Evolutionary conservation across 2,329 filamentous ascomycete species (phyloP), one percentile per base, ranked within the genome.

Genomic region (Hirsutella thompsonii): DNA sequence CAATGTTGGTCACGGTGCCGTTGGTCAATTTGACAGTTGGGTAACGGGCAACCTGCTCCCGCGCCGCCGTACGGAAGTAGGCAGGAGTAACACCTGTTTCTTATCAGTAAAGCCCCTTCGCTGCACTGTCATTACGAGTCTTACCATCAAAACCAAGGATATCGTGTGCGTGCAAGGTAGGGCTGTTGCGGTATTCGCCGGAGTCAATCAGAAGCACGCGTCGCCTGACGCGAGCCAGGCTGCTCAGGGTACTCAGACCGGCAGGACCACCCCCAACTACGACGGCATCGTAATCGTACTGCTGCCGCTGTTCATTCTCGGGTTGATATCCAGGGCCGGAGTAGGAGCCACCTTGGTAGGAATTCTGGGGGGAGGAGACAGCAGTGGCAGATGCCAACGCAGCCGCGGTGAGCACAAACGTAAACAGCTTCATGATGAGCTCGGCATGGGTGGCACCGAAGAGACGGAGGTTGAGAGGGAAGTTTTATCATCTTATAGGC

Each of bases 91-190:
- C 66, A 11, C 73, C 73, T 33, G 11, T 4, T 3, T 16, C 2
- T 16, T 4, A n/a, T 14, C 32, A 5, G 32, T 16, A 33, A 33
- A 4, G 20, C 14, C n/a, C n/a, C 30, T 5, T 32, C 13, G 5
- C 30, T 32, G 11, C 5, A 32, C 8, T 16, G n/a, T 16, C 5
- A 16, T 16, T 14, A 18, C 6, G 6, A 18, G 34, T 8, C 52
- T 46, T 50, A 76, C 75, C 75, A 39, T 79, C 75, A 42, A 67
- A 72, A 3, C 74, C 74, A 21, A 77, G 60, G 0, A 79, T 69
- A 51, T 79, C 76, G 54, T 80, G 76, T 64, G 78, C 71, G 46
- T 75, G 67, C 11, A 74, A 58, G 0, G 76, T 79, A 0, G 64
- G 58, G 1, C 40, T 62, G 49, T 79, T 80, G 39, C 76, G 69